Evolutionary conservation across 179 eudicot genomes (phyloP), one percentile per base, ranked within the genome.

Genomic region (Patellifolia procumbens): DNA sequence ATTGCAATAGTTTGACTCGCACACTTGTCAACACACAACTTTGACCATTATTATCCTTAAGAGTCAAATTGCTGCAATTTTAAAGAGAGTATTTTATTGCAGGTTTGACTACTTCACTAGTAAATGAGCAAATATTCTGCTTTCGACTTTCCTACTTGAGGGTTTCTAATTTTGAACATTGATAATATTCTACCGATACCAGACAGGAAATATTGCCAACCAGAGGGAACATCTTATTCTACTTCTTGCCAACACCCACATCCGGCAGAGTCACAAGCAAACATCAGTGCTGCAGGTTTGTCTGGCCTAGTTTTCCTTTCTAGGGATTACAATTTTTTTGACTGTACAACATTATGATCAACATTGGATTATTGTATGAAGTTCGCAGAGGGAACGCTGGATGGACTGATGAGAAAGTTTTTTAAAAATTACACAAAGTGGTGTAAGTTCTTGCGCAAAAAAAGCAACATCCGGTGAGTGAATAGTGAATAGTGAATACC

Each of bases 181-280:
- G 45, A 48, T 19, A 35, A 48, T 45, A 49, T 58, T 24, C 46
- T 65, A 31, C 61, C 51, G 7, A 46, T 56, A 43, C 65, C 85
- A 96, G 99, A 85, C 84, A 86, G 99, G 98, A 78, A 96, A 93
- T 81, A 87, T 93, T 48, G 87, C 90, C 68, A 96, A 96, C 79
- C 99, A 96, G 77, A 87, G 91, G 88, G 99, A 96, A 78, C 98
- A 96, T 86, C 87, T 96, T 31, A 87, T 93, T 74, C 82, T 96
- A 75, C 90, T 96, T 28, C 92, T 96, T 74, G 97, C 99, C 51
- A 95, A 91, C 85, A 78, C 81, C 51, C 98, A 91, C 83, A 85
- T 89, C 76, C 90, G 97, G 46, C 81, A 85, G 68, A 70, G 84
- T 76, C 83, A 82, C 58, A 96, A 90, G 86, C 86, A 83, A 63